Base-by-base conservation (phyloP, 2,329 filamentous ascomycete genomes). In the Fusarium ambrosium region DNA sequence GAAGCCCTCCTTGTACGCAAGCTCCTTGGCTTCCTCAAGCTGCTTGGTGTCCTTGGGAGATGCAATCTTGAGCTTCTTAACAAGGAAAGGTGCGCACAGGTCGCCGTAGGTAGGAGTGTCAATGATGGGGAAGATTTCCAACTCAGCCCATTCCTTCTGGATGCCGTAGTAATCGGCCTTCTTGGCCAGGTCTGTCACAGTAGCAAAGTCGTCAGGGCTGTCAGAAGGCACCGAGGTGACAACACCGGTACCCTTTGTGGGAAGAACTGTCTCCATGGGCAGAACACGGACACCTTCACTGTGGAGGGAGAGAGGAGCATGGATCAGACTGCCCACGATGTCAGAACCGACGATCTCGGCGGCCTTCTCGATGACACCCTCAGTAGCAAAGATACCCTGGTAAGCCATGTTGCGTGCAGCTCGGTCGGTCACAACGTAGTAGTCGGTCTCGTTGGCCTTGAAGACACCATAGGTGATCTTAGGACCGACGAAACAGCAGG, bases 151-250 rank as follows among this genome's bases (percentile, higher is more conserved):
- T 82, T 98, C 95, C 85, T 97, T 97, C 86, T 98, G 90, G 82
- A 99, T 98, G 62, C 94, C 93, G 84, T 99, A 98, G 87, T 94
- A 98, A 9, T 97, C 96, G 1, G 96, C 90, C 87, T 99, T 99
- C 89, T 98, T 98, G 43, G 91, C 91, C 69, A 99, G 89, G 74
- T 99, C 97, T 55, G 90, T 89, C 48, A 96, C 89, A 34, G 95
- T 99, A 53, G 95, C 95, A 83, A 93, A 99, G 81, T 99, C 97
- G 81, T 99, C 97, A 2, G 97, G 84, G 68, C 94, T 97, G 86
- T 99, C 97, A 3, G 95, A 98, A 22, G 97, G 97, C 16, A 99
- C 97, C 45, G 91, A 98, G 2, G 95, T 97, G 59, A 99, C 97
- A 43, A 99, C 95, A 81, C 95, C 97, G 24, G 97, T 99, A 81